These are phyloP conservation scores for Podochytrium sp. DNA, from an alignment of 192 early-diverging fungal species.

Conservation along the genomic window DNA sequence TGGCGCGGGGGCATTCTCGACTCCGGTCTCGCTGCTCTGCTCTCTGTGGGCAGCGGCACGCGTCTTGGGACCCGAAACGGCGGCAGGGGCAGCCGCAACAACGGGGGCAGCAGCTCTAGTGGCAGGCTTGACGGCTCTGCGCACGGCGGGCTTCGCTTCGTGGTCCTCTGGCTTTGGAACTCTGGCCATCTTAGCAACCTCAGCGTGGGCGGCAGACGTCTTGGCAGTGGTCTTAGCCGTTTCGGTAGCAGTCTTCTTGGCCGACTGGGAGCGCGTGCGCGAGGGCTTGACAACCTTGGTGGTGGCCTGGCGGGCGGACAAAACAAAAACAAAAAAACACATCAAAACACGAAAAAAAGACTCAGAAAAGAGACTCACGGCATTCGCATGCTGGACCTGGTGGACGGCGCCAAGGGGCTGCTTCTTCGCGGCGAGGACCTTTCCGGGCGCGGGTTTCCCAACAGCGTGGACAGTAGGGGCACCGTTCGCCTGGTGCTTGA, in stretches of 20 bases:
- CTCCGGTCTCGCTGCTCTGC: conserved; percentile 18
- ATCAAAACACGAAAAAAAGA: background rate
- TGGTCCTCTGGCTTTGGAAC: background rate
- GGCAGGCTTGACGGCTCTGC: background rate
- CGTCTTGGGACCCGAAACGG: background rate
- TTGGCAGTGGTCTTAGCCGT: conserved; percentile 16
- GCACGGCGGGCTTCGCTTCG: background rate
- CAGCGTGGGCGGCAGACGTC: conserved; percentile 16
- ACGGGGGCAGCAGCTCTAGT: background rate
- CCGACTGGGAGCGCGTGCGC: conserved; percentile 10
- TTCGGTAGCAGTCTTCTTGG: conserved; percentile 21
- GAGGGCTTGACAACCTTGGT: conserved; percentile 29
- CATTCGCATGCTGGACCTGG: conserved; percentile 18
- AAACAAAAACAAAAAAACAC: background rate
- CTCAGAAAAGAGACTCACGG: background rate
- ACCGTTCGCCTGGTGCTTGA: background rate
- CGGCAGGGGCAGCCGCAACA: background rate
- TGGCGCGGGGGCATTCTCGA: background rate
- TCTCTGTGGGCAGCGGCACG: conserved; percentile 6
- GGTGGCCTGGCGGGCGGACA: background rate
- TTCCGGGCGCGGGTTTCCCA: background rate
- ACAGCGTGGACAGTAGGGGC: background rate
- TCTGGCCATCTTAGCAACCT: conserved; percentile 7
- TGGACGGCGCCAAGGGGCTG: conserved; percentile 12
- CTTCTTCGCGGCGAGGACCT: background rate